A percentile compares a stretch with the other conserved stretches of the same genome.
Evolutionary conservation across 257 asterid species (phyloP).

Genomic region (Verbena officinalis): DNA sequence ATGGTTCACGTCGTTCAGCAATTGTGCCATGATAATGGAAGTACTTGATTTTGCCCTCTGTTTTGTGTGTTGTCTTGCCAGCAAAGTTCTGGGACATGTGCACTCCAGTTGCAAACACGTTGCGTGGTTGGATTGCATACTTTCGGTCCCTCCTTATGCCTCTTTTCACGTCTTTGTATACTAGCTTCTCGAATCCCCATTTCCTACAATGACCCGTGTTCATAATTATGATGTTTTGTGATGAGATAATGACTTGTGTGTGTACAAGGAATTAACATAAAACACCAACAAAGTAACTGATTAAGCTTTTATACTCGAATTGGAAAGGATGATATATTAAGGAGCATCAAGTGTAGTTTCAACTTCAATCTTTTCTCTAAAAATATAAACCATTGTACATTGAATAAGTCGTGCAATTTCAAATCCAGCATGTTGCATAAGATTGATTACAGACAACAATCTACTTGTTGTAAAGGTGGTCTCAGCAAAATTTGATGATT

Average conservation of each 20-base stretch:
- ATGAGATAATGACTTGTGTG: not conserved
- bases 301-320: not conserved
- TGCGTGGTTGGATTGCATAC: conserved; percentile 79
- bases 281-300: not conserved
- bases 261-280: not conserved
- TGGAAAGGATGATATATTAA: not conserved
- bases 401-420: not conserved
- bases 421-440: not conserved
- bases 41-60: conserved; percentile 64
- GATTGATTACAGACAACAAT: not conserved
- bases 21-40: conserved; percentile 85
- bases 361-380: too few species aligned
- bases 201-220: conserved; percentile 40
- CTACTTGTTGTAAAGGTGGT: not conserved
- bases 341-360: not conserved
- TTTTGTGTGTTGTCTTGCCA: conserved; percentile 72
- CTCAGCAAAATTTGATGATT: not conserved
- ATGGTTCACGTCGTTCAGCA: conserved; percentile 69
- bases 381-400: not conserved
- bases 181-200: conserved; percentile 93
- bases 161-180: conserved; percentile 63
- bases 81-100: conserved; percentile 73
- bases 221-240: not conserved
- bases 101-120: conserved; percentile 76
- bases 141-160: conserved; percentile 71